phyloP scores from a whole-genome alignment of 2,329 filamentous ascomycete genomes.

The Akanthomyces lecanii region DNA sequence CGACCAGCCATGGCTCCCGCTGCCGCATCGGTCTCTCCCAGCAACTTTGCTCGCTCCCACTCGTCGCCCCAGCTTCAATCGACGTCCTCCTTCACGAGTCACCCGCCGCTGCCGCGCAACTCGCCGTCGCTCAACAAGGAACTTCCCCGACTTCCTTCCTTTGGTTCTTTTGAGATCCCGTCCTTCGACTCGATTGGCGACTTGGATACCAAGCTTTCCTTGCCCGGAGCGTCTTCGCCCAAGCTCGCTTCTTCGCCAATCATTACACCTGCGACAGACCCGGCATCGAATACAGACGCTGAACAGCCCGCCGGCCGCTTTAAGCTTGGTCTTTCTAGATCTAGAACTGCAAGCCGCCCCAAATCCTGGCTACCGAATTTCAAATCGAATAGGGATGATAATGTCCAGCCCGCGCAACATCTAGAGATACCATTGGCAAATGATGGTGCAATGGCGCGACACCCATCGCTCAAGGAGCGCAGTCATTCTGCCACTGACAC shows the following conservation, averaged over 20 bases:
- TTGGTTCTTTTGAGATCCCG: conserved; percentile 47
- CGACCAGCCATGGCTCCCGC: conserved; percentile 36
- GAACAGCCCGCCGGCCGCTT: conserved; percentile 25
- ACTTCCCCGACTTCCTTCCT: conserved; percentile 26
- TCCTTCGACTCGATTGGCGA: conserved; percentile 49
- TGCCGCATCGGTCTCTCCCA: conserved; percentile 25
- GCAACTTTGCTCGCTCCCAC: conserved; percentile 31
- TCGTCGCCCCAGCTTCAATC: conserved; percentile 32
- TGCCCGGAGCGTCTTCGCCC: conserved; percentile 25
- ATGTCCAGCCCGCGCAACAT: conserved; percentile 22
- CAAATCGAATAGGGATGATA: conserved; percentile 33
- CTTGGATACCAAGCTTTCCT: conserved; percentile 43
- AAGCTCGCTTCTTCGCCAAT: conserved; percentile 1
- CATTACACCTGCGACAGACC: not conserved
- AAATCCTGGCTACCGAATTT: conserved; percentile 50
- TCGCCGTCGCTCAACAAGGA: conserved; percentile 27
- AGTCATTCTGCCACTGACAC: conserved; percentile 40
- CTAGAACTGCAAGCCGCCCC: conserved; percentile 41
- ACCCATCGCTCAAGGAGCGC: conserved; percentile 30
- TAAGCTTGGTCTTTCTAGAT: not conserved
- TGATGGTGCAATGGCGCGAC: conserved; percentile 20
- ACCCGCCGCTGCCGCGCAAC: conserved; percentile 3
- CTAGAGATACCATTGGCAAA: conserved; percentile 27
- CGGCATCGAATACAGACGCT: conserved; percentile 33
- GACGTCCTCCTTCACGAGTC: conserved; percentile 24